Conservation (phyloP, 352 stramenopile genomes). For the Pythium rhizo-oryzae region DNA sequence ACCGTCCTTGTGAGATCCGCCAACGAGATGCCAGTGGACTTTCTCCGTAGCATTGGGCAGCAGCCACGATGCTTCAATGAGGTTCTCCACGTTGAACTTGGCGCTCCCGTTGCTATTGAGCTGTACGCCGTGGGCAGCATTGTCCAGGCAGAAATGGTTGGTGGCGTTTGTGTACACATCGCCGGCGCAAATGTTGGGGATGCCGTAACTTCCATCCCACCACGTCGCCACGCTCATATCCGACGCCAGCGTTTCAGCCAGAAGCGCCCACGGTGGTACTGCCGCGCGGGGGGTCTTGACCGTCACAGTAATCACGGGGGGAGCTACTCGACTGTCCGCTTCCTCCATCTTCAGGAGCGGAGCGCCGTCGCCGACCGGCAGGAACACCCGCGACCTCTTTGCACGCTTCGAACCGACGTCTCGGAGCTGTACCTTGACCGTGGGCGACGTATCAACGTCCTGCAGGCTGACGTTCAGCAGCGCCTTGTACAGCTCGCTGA, state of each 20-base stretch:
- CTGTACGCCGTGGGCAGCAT: conserved; percentile 41
- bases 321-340: background rate
- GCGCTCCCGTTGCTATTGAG: conserved; percentile 49
- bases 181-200: conserved; percentile 73
- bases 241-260: conserved; percentile 49
- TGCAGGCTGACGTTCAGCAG: conserved; percentile 48
- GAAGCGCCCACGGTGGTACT: conserved; percentile 70
- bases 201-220: conserved; percentile 77
- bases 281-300: conserved; percentile 58
- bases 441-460: conserved; percentile 21
- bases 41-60: conserved; percentile 41
- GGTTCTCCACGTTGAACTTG: conserved; percentile 77
- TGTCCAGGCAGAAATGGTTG: conserved; percentile 62
- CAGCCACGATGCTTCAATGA: conserved; percentile 60
- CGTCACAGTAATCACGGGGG: conserved; percentile 36
- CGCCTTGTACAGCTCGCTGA: conserved; percentile 50
- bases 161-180: conserved; percentile 50
- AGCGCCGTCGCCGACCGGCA: background rate
- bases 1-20: conserved; percentile 45
- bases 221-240: conserved; percentile 81
- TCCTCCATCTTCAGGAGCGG: background rate
- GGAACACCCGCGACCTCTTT: background rate
- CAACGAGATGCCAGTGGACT: conserved; percentile 68
- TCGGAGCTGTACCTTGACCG: conserved; percentile 30
- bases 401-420: background rate